These are phyloP conservation scores for Chenopodium quinoa DNA, from an alignment of 148 eudicot species.

Conservation along the genomic window DNA sequence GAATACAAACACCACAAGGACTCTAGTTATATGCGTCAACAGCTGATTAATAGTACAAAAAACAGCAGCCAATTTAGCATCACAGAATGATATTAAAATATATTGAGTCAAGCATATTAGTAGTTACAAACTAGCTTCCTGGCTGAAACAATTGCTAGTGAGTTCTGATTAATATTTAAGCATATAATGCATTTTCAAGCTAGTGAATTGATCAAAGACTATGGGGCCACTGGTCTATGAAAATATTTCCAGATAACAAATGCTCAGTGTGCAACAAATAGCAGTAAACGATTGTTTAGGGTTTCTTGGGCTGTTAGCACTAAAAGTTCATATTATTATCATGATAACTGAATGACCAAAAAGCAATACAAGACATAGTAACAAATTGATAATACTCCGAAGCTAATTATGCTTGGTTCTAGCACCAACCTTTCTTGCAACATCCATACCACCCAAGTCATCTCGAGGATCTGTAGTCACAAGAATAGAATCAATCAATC, in stretches of 20 bases:
- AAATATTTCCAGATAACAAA: neutral
- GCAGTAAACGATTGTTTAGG: neutral
- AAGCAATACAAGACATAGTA: neutral
- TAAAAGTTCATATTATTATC: neutral
- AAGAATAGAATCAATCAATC: slow-evolving; percentile 19
- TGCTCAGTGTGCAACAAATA: neutral
- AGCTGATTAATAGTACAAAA: neutral
- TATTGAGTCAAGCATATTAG: neutral
- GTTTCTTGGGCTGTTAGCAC: neutral
- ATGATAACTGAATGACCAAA: slow-evolving; percentile 3
- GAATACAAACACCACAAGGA: neutral
- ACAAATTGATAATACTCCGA: neutral
- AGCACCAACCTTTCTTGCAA: slow-evolving; percentile 85
- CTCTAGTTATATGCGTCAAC: neutral
- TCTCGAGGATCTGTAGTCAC: slow-evolving; percentile 88
- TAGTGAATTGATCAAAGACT: neutral
- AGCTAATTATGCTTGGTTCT: neutral
- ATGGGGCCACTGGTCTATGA: neutral
- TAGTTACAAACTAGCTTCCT: neutral
- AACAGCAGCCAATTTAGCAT: neutral
- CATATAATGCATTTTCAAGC: neutral
- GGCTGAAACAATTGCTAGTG: neutral
- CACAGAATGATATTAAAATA: neutral
- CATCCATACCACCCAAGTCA: slow-evolving; percentile 97
- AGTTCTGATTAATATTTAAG: neutral